Conservation (phyloP, 306 rosid species). For the Glycine soja region DNA sequence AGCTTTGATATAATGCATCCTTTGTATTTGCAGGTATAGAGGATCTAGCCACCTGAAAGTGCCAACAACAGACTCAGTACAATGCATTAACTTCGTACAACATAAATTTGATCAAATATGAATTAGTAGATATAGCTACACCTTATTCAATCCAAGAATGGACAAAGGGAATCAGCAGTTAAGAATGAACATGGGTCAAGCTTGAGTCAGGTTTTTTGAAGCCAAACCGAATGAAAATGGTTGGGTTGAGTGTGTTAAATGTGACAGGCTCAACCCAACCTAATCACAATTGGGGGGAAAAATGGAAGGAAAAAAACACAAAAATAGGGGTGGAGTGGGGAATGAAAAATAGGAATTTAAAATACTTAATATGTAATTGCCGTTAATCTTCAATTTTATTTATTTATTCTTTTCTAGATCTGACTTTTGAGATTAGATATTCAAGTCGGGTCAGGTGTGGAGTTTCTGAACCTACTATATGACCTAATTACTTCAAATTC, state of each 20-base stretch:
- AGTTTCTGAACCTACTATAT: too few relatives aligned
- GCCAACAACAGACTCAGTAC: conserved; percentile 39
- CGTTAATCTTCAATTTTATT: too few relatives aligned
- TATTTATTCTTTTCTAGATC: too few relatives aligned
- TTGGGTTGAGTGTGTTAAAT: neutral
- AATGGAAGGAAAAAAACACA: too few relatives aligned
- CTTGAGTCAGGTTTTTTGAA: neutral
- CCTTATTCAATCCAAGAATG: conserved; percentile 15
- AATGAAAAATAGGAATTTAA: neutral
- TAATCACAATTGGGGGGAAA: neutral
- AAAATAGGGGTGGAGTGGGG: too few relatives aligned
- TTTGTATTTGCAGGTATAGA: conserved; percentile 70
- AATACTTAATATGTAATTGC: too few relatives aligned
- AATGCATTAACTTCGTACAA: conserved; percentile 15
- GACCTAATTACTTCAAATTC: too few relatives aligned
- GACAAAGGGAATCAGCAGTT: conserved; percentile 11
- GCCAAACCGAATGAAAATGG: conserved; percentile 6
- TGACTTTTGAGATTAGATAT: too few relatives aligned
- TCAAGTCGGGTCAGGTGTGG: too few relatives aligned
- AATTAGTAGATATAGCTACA: conserved; percentile 8
- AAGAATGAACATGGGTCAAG: neutral
- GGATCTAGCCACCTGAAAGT: conserved; percentile 74
- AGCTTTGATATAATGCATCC: conserved; percentile 77
- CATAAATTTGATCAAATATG: conserved; percentile 8
- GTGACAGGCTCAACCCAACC: neutral